Percentiles rank a stretch among this genome's conserved stretches.
These are phyloP conservation scores for Aspergillus alliaceus DNA, from an alignment of 2,329 filamentous ascomycete species.

Conservation along the genomic window DNA sequence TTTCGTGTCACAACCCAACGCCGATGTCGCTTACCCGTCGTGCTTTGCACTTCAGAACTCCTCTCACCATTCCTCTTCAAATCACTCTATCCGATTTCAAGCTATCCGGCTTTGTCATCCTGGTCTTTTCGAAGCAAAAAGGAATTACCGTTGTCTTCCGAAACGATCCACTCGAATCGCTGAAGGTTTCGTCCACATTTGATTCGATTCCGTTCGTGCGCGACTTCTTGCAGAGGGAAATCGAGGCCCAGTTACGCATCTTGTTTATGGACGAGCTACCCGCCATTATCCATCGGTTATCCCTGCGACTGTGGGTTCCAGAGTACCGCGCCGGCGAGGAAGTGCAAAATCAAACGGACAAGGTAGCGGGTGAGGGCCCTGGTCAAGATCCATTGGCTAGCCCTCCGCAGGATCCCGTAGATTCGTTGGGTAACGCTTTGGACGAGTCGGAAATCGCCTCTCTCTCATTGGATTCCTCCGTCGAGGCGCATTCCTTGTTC, in stretches of 20 bases:
- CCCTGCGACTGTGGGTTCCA: slow-evolving; percentile 83
- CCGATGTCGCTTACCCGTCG: slow-evolving; percentile 1
- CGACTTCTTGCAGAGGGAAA: slow-evolving; percentile 93
- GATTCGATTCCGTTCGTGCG: slow-evolving; percentile 98
- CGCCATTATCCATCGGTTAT: slow-evolving; percentile 91
- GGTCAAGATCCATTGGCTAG: slow-evolving; percentile 78
- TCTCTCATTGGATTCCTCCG: slow-evolving; percentile 73
- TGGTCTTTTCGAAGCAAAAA: slow-evolving; percentile 97
- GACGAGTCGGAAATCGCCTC: slow-evolving; percentile 74
- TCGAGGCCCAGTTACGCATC: slow-evolving; percentile 87
- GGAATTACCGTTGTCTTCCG: slow-evolving; percentile 94
- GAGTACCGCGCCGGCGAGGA: slow-evolving; percentile 73
- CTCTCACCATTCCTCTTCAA: slow-evolving; percentile 93
- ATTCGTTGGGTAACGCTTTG: slow-evolving; percentile 74
- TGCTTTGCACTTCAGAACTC: slow-evolving; percentile 53
- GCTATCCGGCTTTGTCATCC: slow-evolving; percentile 92
- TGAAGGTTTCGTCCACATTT: slow-evolving; percentile 98
- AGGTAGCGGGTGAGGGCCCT: slow-evolving; percentile 56
- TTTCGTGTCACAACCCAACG: not conserved
- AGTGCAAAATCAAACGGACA: slow-evolving; percentile 53
- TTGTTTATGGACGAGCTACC: slow-evolving; percentile 98
- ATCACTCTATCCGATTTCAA: slow-evolving; percentile 96
- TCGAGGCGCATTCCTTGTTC: slow-evolving; percentile 85
- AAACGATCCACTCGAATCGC: slow-evolving; percentile 94
- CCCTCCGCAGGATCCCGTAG: slow-evolving; percentile 77